These are phyloP conservation scores for Lathyrus tuberosus DNA, from an alignment of 306 rosid genomes.

Conservation along the genomic window DNA sequence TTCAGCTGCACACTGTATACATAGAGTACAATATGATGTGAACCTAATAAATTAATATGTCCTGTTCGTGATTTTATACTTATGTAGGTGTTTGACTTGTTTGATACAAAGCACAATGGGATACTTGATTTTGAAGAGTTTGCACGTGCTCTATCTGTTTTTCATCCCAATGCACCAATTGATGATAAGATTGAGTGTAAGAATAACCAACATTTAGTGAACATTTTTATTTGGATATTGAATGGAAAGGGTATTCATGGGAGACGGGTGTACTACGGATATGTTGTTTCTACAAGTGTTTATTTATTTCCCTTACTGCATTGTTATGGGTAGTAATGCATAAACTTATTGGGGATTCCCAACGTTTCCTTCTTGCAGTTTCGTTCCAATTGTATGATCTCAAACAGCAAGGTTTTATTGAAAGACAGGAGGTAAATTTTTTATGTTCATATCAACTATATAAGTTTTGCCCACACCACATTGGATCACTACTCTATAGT, in stretches of 20 bases:
- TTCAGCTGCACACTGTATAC: conserved; percentile 12
- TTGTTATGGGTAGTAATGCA: conserved; percentile 33
- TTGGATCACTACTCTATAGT: conserved; percentile 25
- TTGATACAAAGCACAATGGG: conserved; percentile 84
- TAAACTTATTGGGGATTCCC: conserved; percentile 44
- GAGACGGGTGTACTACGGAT: neutral
- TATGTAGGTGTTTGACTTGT: conserved; percentile 82
- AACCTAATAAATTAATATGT: conserved; percentile 24
- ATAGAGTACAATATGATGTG: conserved; percentile 8
- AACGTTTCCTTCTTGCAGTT: conserved; percentile 66
- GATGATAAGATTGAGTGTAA: conserved; percentile 86
- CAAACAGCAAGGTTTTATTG: conserved; percentile 89
- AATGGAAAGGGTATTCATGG: conserved; percentile 29
- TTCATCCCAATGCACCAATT: conserved; percentile 87
- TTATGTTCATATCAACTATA: neutral
- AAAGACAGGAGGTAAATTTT: conserved; percentile 79
- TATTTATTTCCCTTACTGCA: conserved; percentile 25
- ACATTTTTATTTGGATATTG: conserved; percentile 32
- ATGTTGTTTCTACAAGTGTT: conserved; percentile 13
- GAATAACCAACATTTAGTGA: conserved; percentile 40
- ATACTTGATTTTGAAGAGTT: conserved; percentile 89
- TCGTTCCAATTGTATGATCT: conserved; percentile 85
- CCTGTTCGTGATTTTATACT: conserved; percentile 17
- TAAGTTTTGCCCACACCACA: conserved; percentile 30
- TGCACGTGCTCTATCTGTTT: conserved; percentile 89